phyloP scores from a whole-genome alignment of 2,329 filamentous ascomycete species.

The Diaporthe nobilis region DNA sequence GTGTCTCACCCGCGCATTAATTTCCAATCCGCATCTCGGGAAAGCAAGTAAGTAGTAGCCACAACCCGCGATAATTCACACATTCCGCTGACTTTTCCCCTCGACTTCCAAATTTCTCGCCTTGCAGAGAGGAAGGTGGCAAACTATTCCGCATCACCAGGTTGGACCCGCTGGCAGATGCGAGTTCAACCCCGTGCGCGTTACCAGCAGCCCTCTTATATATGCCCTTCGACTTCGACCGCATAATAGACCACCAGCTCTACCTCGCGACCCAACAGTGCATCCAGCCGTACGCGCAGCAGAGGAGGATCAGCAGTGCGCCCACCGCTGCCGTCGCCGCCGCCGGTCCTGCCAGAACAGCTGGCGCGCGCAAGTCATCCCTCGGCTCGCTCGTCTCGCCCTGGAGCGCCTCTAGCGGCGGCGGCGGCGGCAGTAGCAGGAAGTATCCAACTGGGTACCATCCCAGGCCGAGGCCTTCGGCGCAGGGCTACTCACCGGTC shows the following conservation, averaged over 20 bases:
- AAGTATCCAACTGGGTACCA: background rate
- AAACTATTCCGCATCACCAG: background rate
- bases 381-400: constrained; percentile 16
- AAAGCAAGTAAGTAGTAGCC: background rate
- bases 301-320: constrained; percentile 4
- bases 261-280: constrained; percentile 37
- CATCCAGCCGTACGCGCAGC: constrained; percentile 13
- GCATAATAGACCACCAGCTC: constrained; percentile 34
- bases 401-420: background rate
- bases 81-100: background rate
- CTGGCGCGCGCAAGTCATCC: background rate
- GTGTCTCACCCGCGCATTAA: constrained; percentile 17
- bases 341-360: background rate
- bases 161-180: background rate
- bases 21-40: background rate
- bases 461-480: background rate
- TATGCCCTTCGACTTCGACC: constrained; percentile 37
- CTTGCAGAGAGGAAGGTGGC: background rate
- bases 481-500: constrained; percentile 14
- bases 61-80: constrained; percentile 6
- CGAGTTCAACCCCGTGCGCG: background rate
- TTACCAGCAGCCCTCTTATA: background rate
- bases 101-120: background rate
- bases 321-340: background rate
- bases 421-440: background rate